Conservation (phyloP, 2,329 filamentous ascomycete species). For the Trichoderma harzianum region DNA sequence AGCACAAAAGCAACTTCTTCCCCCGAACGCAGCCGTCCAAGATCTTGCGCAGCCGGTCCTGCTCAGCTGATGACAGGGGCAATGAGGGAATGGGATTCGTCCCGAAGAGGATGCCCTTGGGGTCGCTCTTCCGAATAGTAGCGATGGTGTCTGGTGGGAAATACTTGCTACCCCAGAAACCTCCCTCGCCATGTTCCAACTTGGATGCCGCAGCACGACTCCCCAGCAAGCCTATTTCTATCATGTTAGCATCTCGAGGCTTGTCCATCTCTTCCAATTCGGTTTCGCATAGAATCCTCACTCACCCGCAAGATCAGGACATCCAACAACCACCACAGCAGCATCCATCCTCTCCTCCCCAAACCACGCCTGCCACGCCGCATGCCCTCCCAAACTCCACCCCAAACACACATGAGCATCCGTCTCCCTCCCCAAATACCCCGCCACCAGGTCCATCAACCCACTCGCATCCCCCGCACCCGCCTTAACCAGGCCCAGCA, state of each 20-base stretch:
- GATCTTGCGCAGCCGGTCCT: conserved; percentile 42
- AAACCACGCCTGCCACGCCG: conserved; percentile 79
- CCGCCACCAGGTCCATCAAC: conserved; percentile 74
- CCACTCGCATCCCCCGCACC: conserved; percentile 72
- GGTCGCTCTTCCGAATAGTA: conserved; percentile 65
- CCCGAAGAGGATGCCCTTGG: conserved; percentile 69
- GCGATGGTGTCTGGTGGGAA: conserved; percentile 69
- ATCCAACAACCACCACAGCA: conserved; percentile 79
- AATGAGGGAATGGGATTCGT: conserved; percentile 36
- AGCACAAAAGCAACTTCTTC: conserved; percentile 63
- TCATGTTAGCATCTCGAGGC: neutral
- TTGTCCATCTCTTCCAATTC: neutral
- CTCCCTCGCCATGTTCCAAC: conserved; percentile 49
- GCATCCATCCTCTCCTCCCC: conserved; percentile 75
- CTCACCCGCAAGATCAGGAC: conserved; percentile 76
- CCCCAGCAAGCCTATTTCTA: conserved; percentile 59
- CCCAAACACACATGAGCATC: conserved; percentile 74
- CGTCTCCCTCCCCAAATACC: conserved; percentile 56
- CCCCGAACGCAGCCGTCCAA: conserved; percentile 51
- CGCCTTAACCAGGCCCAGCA: conserved; percentile 74
- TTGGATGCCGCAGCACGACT: conserved; percentile 71
- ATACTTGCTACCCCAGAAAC: conserved; percentile 72
- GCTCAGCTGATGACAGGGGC: conserved; percentile 35
- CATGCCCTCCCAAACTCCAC: conserved; percentile 82
- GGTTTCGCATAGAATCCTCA: neutral